phyloP scores from a whole-genome alignment of 129 eudicot species.

The Artemisia annua region DNA sequence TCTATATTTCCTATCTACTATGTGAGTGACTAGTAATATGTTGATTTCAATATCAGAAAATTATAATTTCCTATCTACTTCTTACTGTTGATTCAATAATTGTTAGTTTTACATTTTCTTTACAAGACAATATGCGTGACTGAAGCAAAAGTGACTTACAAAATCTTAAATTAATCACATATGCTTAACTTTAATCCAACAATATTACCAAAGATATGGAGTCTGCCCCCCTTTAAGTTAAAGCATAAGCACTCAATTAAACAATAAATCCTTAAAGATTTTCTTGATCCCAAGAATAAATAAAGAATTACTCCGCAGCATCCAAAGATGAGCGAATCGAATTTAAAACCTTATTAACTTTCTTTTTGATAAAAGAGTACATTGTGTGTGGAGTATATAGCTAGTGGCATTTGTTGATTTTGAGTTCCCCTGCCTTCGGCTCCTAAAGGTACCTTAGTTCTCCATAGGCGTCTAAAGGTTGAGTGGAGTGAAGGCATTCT shows the following conservation, averaged over 20 bases:
- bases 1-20: no score
- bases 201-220: slow-evolving; percentile 10
- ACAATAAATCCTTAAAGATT: slow-evolving; percentile 10
- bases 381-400: not conserved
- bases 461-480: no score
- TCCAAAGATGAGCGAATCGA: not conserved
- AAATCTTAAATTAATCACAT: slow-evolving; percentile 10
- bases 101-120: not conserved
- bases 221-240: slow-evolving; percentile 27
- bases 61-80: not conserved
- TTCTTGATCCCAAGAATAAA: slow-evolving; percentile 30
- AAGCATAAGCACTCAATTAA: slow-evolving; percentile 15
- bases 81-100: not conserved
- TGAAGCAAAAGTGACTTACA: slow-evolving; percentile 28
- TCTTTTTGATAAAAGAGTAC: not conserved
- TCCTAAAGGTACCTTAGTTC: no score
- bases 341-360: slow-evolving; percentile 1
- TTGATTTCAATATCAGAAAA: no score
- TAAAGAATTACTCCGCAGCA: not conserved
- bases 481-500: no score
- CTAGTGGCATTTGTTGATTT: no score
- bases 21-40: no score
- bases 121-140: slow-evolving; percentile 18
- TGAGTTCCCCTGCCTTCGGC: no score
- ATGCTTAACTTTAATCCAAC: slow-evolving; percentile 34